A percentile compares a stretch with the other conserved stretches of the same genome.
Conservation (phyloP, 371 early-diverging fungal genomes). For the Rhizopus sp. region DNA sequence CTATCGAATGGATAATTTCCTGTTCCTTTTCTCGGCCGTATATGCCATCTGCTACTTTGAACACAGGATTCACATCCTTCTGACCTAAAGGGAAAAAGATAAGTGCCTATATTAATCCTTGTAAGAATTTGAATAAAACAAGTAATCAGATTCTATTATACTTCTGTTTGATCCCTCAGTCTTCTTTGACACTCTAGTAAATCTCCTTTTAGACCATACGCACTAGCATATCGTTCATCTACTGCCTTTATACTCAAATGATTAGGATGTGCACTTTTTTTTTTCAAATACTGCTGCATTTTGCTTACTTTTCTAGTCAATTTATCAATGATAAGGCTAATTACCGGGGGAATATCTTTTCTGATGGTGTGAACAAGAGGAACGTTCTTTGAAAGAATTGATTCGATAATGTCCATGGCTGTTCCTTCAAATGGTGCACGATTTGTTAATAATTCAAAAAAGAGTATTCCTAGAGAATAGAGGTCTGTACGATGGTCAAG, state of each 20-base stretch:
- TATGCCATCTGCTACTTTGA: conserved; percentile 38
- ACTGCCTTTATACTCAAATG: conserved; percentile 40
- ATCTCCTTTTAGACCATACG: conserved; percentile 57
- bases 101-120: conserved; percentile 19
- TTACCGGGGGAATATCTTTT: conserved; percentile 52
- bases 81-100: conserved; percentile 40
- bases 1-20: conserved; percentile 30
- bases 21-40: conserved; percentile 44
- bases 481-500: conserved; percentile 60
- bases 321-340: conserved; percentile 57
- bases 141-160: conserved; percentile 14
- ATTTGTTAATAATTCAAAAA: conserved; percentile 52
- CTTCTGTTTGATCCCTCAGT: conserved; percentile 19
- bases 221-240: conserved; percentile 57
- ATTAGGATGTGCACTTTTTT: conserved; percentile 1
- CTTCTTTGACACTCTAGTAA: conserved; percentile 47
- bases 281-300: neutral
- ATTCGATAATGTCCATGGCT: conserved; percentile 55
- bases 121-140: neutral
- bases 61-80: conserved; percentile 45
- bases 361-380: conserved; percentile 49
- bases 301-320: conserved; percentile 53
- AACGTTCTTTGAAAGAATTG: conserved; percentile 51
- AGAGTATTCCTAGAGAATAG: conserved; percentile 56
- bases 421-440: conserved; percentile 51